Base-by-base conservation (phyloP, 208 protist genomes). In the Trichomonas tenax region DNA sequence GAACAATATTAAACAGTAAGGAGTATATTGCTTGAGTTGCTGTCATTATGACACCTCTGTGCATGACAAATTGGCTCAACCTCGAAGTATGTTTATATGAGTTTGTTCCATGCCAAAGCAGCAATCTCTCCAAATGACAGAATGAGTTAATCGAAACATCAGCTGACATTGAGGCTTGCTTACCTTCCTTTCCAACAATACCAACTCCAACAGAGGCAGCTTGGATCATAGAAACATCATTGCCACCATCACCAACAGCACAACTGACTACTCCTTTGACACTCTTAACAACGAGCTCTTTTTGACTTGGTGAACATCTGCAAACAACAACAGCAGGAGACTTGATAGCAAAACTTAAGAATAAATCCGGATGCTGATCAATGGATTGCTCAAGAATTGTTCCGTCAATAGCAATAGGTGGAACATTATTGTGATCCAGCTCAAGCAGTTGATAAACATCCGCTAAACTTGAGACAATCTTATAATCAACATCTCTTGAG, bases 171-270 rank as follows among this genome's bases (percentile, higher is more conserved):
- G 98, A 98, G 26, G 99, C 99, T 97, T 99, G 99, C 96, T 98
- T 99, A 46, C 99, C 99, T 97, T 99, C 99, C 96, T 98, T 98
- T 26, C 99, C 99, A 51, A 99, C 98, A 96, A 99, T 99, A 63
- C 99, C 99, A 81, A 99, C 98, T 45, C 98, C 98, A 41, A 99
- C 98, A 96, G 99, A 98, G 51, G 98, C 98, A 1, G 98, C 98
- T 31, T 97, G 96, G 86, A 98, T 98, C 99, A 99, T 99, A 11
- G 97, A 97, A 0, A 99, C 99, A 96, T 99, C 99, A 97, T 99
- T 99, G 93, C 98, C 99, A 82, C 99, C 99, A 97, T 99, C 99
- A 36, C 99, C 99, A 96, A 99, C 99, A 10, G 99, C 98, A 95
- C 96, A 93, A 11, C 23, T 38, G 17, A 96, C 97, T 48, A 97